Conservation (phyloP, 2,329 filamentous ascomycete genomes). For the Aspergillus amoenus region DNA sequence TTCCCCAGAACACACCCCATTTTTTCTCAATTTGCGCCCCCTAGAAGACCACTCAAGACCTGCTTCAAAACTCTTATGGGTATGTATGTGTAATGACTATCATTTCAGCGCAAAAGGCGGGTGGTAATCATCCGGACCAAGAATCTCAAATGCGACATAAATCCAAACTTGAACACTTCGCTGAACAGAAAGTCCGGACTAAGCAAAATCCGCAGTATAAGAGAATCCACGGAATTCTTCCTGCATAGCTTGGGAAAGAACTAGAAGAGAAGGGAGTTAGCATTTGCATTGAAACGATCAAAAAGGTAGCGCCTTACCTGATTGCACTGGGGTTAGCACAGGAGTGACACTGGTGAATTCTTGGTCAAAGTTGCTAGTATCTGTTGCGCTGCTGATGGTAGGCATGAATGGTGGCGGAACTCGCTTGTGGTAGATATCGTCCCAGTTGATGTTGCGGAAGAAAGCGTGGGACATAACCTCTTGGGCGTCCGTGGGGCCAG, state of each 20-base stretch:
- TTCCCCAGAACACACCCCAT: slow-evolving; percentile 15
- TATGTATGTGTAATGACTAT: slow-evolving; percentile 25
- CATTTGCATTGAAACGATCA: slow-evolving; percentile 12
- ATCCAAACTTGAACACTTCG: slow-evolving; percentile 15
- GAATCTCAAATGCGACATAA: slow-evolving; percentile 17
- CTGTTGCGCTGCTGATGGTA: slow-evolving; percentile 83
- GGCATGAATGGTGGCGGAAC: slow-evolving; percentile 87
- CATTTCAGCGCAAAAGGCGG: slow-evolving; percentile 23
- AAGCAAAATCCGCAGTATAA: slow-evolving; percentile 89
- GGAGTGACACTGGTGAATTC: slow-evolving; percentile 99
- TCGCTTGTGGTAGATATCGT: slow-evolving; percentile 96
- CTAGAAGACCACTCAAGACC: slow-evolving; percentile 16
- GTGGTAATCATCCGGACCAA: slow-evolving; percentile 21
- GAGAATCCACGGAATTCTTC: slow-evolving; percentile 99
- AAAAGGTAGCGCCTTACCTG: slow-evolving; percentile 63
- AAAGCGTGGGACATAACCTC: slow-evolving; percentile 99
- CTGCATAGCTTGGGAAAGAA: slow-evolving; percentile 97
- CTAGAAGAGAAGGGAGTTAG: slow-evolving; percentile 48
- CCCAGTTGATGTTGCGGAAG: slow-evolving; percentile 97
- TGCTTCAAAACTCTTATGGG: slow-evolving; percentile 29
- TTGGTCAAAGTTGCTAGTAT: slow-evolving; percentile 99
- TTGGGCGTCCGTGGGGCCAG: slow-evolving; percentile 93
- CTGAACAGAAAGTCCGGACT: slow-evolving; percentile 24
- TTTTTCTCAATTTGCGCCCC: slow-evolving; percentile 19
- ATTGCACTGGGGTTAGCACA: slow-evolving; percentile 94